Conservation (phyloP, 225 moss, liverwort and hornwort genomes). For the Polytrichum formosum region DNA sequence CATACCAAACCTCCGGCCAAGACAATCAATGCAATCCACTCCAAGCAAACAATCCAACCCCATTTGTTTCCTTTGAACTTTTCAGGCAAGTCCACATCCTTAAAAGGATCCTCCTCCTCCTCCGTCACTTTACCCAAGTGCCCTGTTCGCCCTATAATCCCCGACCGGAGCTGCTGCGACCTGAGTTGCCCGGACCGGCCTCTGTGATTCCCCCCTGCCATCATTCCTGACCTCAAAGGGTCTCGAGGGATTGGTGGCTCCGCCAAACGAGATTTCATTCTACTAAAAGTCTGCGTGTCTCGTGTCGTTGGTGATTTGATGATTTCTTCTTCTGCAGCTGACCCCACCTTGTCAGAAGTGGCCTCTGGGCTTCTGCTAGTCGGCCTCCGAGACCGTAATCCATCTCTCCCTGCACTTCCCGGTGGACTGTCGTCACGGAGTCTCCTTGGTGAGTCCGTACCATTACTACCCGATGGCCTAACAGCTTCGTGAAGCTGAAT, state of each 20-base stretch:
- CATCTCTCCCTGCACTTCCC: neutral
- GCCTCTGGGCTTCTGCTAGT: neutral
- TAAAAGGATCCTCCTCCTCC: conserved; percentile 61
- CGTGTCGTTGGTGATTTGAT: conserved; percentile 21
- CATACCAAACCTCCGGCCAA: conserved; percentile 29
- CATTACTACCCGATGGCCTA: neutral
- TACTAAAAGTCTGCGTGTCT: conserved; percentile 17
- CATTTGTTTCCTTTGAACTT: conserved; percentile 29
- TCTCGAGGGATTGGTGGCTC: conserved; percentile 42
- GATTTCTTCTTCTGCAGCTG: conserved; percentile 13
- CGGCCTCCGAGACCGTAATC: conserved; percentile 5
- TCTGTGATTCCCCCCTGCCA: neutral
- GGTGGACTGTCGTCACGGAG: conserved; percentile 3
- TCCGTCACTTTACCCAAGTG: conserved; percentile 48
- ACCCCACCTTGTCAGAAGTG: neutral
- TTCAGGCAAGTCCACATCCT: conserved; percentile 55
- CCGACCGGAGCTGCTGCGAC: conserved; percentile 9
- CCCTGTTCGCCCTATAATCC: conserved; percentile 15
- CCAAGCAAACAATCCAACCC: conserved; percentile 21
- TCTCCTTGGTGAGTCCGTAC: neutral
- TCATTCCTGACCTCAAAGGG: neutral
- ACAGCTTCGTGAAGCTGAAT: conserved; percentile 1
- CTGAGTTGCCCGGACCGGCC: conserved; percentile 11
- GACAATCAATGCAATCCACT: conserved; percentile 36
- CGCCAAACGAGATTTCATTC: conserved; percentile 37